Evolutionary conservation across 192 early-diverging fungal species (phyloP).

Genomic region (Podila epicladia): DNA sequence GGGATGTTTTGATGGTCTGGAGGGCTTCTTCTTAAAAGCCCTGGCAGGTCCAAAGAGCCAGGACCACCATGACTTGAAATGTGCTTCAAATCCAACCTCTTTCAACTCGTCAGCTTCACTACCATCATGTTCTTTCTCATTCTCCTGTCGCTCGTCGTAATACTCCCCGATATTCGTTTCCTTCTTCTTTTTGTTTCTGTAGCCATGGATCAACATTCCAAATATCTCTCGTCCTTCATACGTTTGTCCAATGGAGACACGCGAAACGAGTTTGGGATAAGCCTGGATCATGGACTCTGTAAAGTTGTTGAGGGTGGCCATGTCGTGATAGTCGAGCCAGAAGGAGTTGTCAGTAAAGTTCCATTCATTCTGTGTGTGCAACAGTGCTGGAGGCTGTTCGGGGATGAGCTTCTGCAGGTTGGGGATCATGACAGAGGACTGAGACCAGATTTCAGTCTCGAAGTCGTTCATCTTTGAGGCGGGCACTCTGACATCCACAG

Average conservation of each 20-base stretch:
- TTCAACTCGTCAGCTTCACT: constrained; percentile 14
- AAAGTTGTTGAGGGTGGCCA: constrained; percentile 41
- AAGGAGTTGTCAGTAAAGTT: constrained; percentile 32
- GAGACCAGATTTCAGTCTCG: constrained; percentile 1
- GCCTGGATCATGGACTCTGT: constrained; percentile 30
- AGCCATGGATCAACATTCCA: constrained; percentile 49
- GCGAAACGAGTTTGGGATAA: constrained; percentile 41
- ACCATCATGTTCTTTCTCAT: not conserved
- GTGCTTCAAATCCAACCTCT: not conserved
- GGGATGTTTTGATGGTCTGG: constrained; percentile 36
- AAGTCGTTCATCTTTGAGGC: constrained; percentile 10
- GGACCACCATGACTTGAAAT: constrained; percentile 14
- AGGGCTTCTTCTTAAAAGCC: constrained; percentile 12
- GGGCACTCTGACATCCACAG: constrained; percentile 39
- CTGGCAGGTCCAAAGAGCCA: constrained; percentile 9
- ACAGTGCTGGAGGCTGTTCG: constrained; percentile 5
- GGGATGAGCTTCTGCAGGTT: constrained; percentile 33
- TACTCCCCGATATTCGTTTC: not conserved
- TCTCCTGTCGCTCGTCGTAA: not conserved
- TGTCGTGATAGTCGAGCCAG: constrained; percentile 32
- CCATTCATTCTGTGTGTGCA: constrained; percentile 2
- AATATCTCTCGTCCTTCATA: constrained; percentile 48
- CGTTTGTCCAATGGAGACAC: constrained; percentile 46
- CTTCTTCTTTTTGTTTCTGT: constrained; percentile 30
- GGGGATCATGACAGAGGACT: constrained; percentile 26